Conservation (phyloP, 257 asterid species). For the Asclepias syriaca region DNA sequence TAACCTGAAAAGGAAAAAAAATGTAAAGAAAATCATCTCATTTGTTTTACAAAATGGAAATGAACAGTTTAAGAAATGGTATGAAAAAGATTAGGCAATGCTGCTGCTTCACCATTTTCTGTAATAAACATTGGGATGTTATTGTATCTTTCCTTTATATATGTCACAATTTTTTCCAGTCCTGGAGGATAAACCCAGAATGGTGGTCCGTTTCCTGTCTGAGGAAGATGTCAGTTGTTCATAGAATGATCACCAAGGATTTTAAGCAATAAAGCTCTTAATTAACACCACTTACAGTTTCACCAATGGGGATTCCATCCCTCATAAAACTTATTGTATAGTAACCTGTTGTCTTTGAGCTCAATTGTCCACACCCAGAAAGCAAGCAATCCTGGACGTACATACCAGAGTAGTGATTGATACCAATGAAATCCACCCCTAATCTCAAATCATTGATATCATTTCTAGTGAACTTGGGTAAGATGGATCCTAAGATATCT, state of each 20-base stretch:
- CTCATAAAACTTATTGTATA: constrained; percentile 25
- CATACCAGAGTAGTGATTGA: constrained; percentile 47
- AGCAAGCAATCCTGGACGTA: constrained; percentile 51
- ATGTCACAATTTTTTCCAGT: constrained; percentile 43
- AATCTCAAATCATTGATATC: constrained; percentile 22
- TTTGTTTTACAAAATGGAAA: background rate
- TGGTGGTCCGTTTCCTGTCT: constrained; percentile 51
- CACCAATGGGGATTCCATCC: constrained; percentile 43
- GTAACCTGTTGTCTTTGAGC: constrained; percentile 40
- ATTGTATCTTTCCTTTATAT: constrained; percentile 43
- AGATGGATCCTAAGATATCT: constrained; percentile 27
- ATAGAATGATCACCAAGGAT: background rate
- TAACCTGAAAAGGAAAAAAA: constrained; percentile 25
- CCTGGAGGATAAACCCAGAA: constrained; percentile 44
- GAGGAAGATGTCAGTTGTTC: background rate
- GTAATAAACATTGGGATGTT: constrained; percentile 50
- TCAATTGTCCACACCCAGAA: constrained; percentile 40
- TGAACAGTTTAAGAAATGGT: background rate
- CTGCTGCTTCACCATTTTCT: constrained; percentile 39
- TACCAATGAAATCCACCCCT: constrained; percentile 48
- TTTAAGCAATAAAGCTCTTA: background rate
- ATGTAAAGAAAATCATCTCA: background rate
- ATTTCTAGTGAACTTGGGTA: constrained; percentile 33
- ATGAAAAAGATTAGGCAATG: background rate
- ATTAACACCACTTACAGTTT: constrained; percentile 28